Base-by-base conservation (phyloP, 2,329 filamentous ascomycete genomes). In the Beauveria caledonica region DNA sequence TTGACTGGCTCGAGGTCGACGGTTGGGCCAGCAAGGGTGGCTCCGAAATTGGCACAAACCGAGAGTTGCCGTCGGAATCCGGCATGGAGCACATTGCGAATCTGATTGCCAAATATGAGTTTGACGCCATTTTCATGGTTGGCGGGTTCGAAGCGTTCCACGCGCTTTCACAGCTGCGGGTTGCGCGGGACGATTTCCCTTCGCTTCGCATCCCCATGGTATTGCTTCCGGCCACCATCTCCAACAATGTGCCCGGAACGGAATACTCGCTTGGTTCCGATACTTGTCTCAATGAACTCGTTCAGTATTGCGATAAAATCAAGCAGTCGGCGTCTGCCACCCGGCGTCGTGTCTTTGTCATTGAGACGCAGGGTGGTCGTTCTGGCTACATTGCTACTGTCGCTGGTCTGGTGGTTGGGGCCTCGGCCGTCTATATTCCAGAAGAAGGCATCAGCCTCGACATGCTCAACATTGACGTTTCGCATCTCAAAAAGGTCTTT, bases 141-240 rank as follows among this genome's bases (percentile, higher is more conserved):
- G 94, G 94, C 68, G 94, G 94, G 1, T 99, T 99, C 68, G 94
- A 99, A 76, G 94, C 92, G 1, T 99, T 95, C 79, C 95, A 94
- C 61, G 88, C 94, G 2, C 83, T 97, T 39, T 90, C 89, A 49
- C 89, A 97, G 74, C 81, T 99, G 62, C 87, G 92, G 66, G 85
- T 90, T 76, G 92, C 88, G 15, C 83, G 92, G 60, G 82, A 85
- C 40, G 76, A 90, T 63, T 96, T 89, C 74, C 86, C 90, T 11
- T 87, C 89, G 1, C 89, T 99, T 71, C 92, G 90, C 73, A 97
- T 99, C 64, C 94, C 94, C 21, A 90, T 97, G 81, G 84, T 88
- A 58, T 82, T 97, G 46, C 81, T 99, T 27, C 94, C 94, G 0
- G 94, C 94, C n/a, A 99, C 94, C 10, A 93, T 99, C 67, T 96